Conservation (phyloP, 164 flowering plant species). For the Santalum album region DNA sequence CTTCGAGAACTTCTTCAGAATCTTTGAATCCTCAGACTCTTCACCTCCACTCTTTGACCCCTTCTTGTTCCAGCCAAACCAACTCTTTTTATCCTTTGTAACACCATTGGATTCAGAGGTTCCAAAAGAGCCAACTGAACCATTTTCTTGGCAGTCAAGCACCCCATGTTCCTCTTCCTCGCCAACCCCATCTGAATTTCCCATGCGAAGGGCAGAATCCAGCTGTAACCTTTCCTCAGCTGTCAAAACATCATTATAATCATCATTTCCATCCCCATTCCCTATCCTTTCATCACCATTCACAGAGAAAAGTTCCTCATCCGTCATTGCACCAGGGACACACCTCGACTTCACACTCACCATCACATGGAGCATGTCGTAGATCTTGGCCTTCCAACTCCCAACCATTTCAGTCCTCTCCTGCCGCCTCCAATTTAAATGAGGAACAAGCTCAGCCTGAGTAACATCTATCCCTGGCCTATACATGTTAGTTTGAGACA, state of each 20-base stretch:
- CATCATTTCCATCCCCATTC: conserved; percentile 61
- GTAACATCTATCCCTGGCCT: conserved; percentile 99
- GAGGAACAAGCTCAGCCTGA: conserved; percentile 92
- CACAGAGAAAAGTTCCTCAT: conserved; percentile 89
- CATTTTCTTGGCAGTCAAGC: conserved; percentile 45
- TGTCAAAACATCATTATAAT: conserved; percentile 72
- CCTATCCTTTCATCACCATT: conserved; percentile 66
- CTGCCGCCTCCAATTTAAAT: conserved; percentile 91
- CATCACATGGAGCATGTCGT: conserved; percentile 96
- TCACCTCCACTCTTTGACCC: conserved; percentile 42
- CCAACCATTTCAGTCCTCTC: conserved; percentile 96
- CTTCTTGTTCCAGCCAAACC: conserved; percentile 94
- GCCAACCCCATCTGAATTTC: conserved; percentile 45
- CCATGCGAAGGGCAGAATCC: conserved; percentile 81
- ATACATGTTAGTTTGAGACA: conserved; percentile 99
- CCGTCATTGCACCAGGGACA: conserved; percentile 99
- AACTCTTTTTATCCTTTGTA: conserved; percentile 77
- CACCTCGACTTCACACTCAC: conserved; percentile 96
- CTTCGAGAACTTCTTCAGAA: conserved; percentile 66
- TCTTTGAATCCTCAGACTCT: conserved; percentile 59
- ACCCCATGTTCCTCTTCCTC: conserved; percentile 60
- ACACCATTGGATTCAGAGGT: conserved; percentile 50
- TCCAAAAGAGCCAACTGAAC: conserved; percentile 32
- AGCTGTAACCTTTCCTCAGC: conserved; percentile 86
- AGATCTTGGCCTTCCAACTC: conserved; percentile 87